Percentiles rank a stretch among this genome's conserved stretches.
These are phyloP conservation scores for Hemisphaericaspora lyxosophila DNA, from an alignment of 1,139 yeast species.

Conservation along the genomic window DNA sequence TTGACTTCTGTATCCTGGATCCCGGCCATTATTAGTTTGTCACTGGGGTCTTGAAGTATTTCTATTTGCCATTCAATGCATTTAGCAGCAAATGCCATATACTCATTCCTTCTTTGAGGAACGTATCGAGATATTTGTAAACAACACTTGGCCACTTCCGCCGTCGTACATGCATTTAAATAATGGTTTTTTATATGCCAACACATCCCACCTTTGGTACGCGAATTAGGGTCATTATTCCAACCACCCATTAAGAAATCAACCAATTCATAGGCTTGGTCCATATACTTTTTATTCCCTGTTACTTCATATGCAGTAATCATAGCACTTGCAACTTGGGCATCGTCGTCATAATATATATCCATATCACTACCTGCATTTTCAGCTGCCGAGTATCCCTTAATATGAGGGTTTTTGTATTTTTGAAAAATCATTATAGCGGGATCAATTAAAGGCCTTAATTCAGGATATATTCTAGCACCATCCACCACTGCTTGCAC, in stretches of 20 bases:
- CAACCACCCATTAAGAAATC: constrained; percentile 69
- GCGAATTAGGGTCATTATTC: constrained; percentile 45
- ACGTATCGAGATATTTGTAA: constrained; percentile 57
- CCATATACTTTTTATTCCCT: constrained; percentile 51
- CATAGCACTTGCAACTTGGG: constrained; percentile 69
- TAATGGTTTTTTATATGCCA: constrained; percentile 68
- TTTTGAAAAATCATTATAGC: constrained; percentile 51
- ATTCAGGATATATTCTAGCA: constrained; percentile 57
- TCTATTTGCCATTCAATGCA: constrained; percentile 58
- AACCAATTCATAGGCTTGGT: constrained; percentile 58
- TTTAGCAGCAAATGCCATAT: constrained; percentile 53
- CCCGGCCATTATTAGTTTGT: constrained; percentile 64
- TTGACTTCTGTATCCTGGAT: constrained; percentile 49
- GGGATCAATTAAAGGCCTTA: constrained; percentile 57
- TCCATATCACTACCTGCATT: constrained; percentile 55
- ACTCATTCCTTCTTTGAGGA: constrained; percentile 43
- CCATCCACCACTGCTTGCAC: constrained; percentile 64
- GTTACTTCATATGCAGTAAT: constrained; percentile 72
- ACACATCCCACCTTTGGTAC: constrained; percentile 57
- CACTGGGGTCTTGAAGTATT: constrained; percentile 52
- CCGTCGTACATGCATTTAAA: constrained; percentile 66
- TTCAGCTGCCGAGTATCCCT: constrained; percentile 61
- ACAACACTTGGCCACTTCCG: constrained; percentile 69
- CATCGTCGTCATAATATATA: constrained; percentile 74
- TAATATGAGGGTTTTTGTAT: constrained; percentile 52